A percentile compares a stretch with the other conserved stretches of the same genome.
These are phyloP conservation scores for Xylariaceae sp. DNA, from an alignment of 2,329 filamentous ascomycete species.

Conservation along the genomic window DNA sequence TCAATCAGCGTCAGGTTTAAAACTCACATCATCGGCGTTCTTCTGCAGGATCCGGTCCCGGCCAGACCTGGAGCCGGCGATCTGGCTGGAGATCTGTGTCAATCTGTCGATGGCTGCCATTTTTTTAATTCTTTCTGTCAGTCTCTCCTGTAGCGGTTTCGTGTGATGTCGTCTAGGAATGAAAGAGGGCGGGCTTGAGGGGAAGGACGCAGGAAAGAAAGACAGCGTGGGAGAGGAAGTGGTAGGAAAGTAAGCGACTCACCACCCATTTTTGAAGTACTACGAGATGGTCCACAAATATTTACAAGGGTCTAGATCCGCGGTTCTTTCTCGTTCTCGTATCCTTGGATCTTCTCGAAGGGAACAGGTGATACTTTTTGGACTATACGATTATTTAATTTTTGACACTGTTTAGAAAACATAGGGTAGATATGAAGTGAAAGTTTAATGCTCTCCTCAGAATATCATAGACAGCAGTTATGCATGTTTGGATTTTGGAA, in stretches of 20 bases:
- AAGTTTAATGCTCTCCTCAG: too few species aligned
- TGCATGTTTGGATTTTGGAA: too few species aligned
- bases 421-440: too few species aligned
- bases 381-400: too few species aligned
- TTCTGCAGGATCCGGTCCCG: conserved; percentile 58
- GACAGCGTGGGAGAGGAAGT: conserved; percentile 3
- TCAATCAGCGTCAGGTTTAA: too few species aligned
- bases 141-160: too few species aligned
- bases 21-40: conserved; percentile 59
- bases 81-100: conserved; percentile 57
- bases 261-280: conserved; percentile 27
- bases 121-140: too few species aligned
- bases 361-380: too few species aligned
- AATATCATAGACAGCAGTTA: too few species aligned
- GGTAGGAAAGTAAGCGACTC: conserved; percentile 7
- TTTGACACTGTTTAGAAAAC: too few species aligned
- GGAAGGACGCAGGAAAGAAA: background rate
- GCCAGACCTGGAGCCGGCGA: conserved; percentile 42
- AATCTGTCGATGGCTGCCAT: conserved; percentile 50
- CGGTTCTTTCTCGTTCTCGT: too few species aligned
- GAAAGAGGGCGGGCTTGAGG: background rate
- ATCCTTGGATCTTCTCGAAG: conserved; percentile 6
- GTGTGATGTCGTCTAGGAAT: background rate
- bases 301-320: conserved; percentile 6
- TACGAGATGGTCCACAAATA: conserved; percentile 11